These are phyloP conservation scores for Sordariomycetes sp. DNA, from an alignment of 2,329 filamentous ascomycete genomes.

Conservation along the genomic window DNA sequence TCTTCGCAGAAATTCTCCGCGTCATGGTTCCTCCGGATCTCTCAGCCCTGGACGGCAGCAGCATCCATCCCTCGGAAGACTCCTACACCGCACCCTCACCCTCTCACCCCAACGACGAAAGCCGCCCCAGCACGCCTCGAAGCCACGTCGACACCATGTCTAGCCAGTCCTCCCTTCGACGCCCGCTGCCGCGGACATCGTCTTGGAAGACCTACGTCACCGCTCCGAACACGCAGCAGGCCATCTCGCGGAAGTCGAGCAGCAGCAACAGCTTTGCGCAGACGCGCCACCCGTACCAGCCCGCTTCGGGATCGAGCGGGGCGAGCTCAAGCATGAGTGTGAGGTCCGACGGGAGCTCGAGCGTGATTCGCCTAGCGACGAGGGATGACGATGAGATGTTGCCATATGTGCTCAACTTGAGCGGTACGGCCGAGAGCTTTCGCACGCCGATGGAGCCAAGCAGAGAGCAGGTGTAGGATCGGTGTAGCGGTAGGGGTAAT, in stretches of 20 bases:
- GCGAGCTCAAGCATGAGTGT: no score
- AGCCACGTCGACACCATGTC: conserved; percentile 26
- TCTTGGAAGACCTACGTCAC: conserved; percentile 40
- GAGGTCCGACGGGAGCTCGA: conserved; percentile 27
- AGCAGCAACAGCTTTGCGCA: conserved; percentile 30
- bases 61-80: conserved; percentile 2
- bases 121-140: conserved; percentile 24
- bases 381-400: conserved; percentile 19
- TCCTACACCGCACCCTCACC: not conserved
- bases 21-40: conserved; percentile 60
- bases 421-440: conserved; percentile 19
- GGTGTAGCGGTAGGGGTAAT: not conserved
- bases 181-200: conserved; percentile 23
- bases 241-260: conserved; percentile 24
- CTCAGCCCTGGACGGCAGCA: conserved; percentile 32
- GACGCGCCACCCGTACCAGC: conserved; percentile 28
- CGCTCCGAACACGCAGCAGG: conserved; percentile 40
- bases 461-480: no score
- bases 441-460: no score
- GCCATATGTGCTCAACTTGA: conserved; percentile 27
- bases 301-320: conserved; percentile 15
- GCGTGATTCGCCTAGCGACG: conserved; percentile 39
- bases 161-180: conserved; percentile 19
- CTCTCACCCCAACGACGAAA: no score
- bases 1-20: conserved; percentile 73